Conservation (phyloP, 2,329 filamentous ascomycete genomes). For the Pseudocercospora musae region DNA sequence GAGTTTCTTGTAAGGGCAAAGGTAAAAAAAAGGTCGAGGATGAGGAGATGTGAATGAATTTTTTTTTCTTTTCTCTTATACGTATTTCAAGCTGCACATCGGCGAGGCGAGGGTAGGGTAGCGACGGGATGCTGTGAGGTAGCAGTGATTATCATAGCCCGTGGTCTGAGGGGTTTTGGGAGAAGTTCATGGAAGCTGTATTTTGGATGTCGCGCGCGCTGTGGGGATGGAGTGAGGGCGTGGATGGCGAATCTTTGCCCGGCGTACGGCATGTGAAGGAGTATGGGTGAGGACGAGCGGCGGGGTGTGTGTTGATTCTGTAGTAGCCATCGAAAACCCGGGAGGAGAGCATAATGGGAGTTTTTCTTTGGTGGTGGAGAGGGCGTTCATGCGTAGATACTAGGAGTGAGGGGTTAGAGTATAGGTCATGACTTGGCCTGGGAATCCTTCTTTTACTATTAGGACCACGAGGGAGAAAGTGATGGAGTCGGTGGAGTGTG, state of each 20-base stretch:
- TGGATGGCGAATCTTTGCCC: constrained; percentile 67
- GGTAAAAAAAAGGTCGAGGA: too few species aligned
- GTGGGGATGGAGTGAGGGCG: constrained; percentile 47
- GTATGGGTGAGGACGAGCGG: constrained; percentile 66
- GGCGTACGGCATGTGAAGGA: constrained; percentile 67
- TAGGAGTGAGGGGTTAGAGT: constrained; percentile 63
- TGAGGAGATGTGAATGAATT: too few species aligned
- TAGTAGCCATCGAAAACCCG: constrained; percentile 79
- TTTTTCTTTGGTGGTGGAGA: constrained; percentile 70
- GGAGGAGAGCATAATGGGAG: constrained; percentile 77
- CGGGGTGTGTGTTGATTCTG: constrained; percentile 68
- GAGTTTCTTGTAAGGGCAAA: constrained; percentile 66
- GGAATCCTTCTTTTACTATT: constrained; percentile 74
- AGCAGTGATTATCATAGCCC: too few species aligned
- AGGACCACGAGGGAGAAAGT: constrained; percentile 68
- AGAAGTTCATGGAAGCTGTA: constrained; percentile 77
- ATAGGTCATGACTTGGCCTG: constrained; percentile 68
- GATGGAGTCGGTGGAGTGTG: constrained; percentile 64
- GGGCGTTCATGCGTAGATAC: constrained; percentile 69
- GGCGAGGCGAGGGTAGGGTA: too few species aligned
- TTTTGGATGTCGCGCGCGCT: constrained; percentile 55
- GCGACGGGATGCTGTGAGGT: too few species aligned
- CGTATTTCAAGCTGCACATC: too few species aligned
- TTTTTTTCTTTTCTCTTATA: too few species aligned
- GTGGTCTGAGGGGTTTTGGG: too few species aligned